Evolutionary conservation across 495 filamentous ascomycete species (phyloP), one percentile per base, ranked within the genome.

Genomic region (Xylaria intraflava): DNA sequence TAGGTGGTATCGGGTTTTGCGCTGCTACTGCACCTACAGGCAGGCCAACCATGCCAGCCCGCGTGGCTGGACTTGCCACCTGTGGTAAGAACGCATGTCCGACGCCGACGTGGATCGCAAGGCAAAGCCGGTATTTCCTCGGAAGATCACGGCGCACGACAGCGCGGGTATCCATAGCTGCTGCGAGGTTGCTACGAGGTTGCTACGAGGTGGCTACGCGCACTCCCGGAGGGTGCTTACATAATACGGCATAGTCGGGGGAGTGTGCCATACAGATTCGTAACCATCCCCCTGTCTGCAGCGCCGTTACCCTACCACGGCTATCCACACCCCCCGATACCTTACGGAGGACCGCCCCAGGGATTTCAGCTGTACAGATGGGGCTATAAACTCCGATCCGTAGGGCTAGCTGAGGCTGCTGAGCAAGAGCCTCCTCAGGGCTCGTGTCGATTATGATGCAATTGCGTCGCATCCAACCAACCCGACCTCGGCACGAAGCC

Each of bases 381-480:
- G 16, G 51, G 51, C 51, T 38, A 53, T 53, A 46, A 24, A 35
- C 24, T 30, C 16, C 24, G n/a, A 10, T 24, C 8, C 4, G 33
- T 53, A 53, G 43, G 43, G 51, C 51, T 46, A 53, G 51, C 43
- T 53, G 43, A 33, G 51, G 42, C 40, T 46, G 51, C 43, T 53
- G 51, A 53, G 48, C 49, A 42, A 5, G 23, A 38, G 35, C 35
- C 35, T 38, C 16, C 14, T 17, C n/a, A n/a, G 17, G 35, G 35
- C 35, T 38, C 35, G 17, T 38, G 35, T n/a, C n/a, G n/a, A n/a
- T n/a, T n/a, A n/a, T n/a, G n/a, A n/a, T n/a, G n/a, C n/a, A n/a
- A n/a, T n/a, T n/a, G n/a, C n/a, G n/a, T n/a, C n/a, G n/a, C n/a
- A n/a, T n/a, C n/a, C n/a, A n/a, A n/a, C n/a, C n/a, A n/a, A n/a